Base-by-base conservation (phyloP, 2,329 filamentous ascomycete genomes). In the Colletotrichum tamarilloi region DNA sequence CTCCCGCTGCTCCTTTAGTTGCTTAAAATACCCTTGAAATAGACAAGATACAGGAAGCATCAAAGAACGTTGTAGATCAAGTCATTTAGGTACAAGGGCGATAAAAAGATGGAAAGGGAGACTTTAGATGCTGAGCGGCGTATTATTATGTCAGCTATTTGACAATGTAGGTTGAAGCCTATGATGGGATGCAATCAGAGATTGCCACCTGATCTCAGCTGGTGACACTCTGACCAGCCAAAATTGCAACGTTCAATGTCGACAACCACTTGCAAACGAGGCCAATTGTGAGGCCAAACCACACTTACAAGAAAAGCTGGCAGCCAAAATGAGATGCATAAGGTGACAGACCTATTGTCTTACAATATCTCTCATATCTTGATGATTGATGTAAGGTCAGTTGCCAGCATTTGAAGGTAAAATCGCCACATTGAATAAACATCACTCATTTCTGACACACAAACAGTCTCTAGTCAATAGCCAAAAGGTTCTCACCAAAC, bases 191-290 rank as follows among this genome's bases (percentile, higher is more conserved):
- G 42, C 16, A 22, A 22, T 1, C 3, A 11, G 16, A 49, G 19
- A 11, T 0, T 0, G 0, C 42, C 42, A 22, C 2, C 19, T 49
- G 42, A 1, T 3, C 1, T 0, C 42, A 22, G 42, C 42, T 49
- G 42, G 19, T 0, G 0, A 5, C 42, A 22, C 42, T 22, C 8
- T 9, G 1, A 2, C 8, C 42, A 5, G 19, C 42, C 19, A 7
- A 49, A 49, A n/a, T 49, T 49, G 8, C 42, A 49, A n/a, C 42
- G 7, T 9, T 7, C 42, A 49, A 49, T 5, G 19, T 22, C 19
- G 42, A 49, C 42, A 9, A 22, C 42, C 19, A 49, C 19, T 49
- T 19, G 7, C 42, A 49, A 49, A 22, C 42, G 42, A 49, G 42
- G 42, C 42, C 42, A 22, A 22, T 22, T 5, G 19, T 49, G 42